Conservation (phyloP, 495 filamentous ascomycete genomes). For the Xylaria longipes region DNA sequence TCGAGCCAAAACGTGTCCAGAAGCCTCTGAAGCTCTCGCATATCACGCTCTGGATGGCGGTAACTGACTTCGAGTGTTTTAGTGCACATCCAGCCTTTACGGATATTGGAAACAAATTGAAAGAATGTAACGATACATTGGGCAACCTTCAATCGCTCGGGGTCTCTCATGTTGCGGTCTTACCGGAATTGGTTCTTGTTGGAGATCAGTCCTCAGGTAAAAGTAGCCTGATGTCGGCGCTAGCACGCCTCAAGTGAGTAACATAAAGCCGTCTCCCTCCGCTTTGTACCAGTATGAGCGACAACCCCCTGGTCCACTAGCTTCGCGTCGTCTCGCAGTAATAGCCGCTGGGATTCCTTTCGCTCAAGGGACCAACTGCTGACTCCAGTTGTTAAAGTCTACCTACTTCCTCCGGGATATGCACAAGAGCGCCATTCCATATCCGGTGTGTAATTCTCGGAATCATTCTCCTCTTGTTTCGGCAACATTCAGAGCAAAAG, state of each 20-base stretch:
- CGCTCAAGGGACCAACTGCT: background rate
- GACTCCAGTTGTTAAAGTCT: constrained; percentile 43
- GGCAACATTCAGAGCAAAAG: background rate
- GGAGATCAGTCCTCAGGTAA: constrained; percentile 83
- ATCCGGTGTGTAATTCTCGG: constrained; percentile 53
- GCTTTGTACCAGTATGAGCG: background rate
- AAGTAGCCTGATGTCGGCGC: constrained; percentile 74
- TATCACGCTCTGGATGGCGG: background rate
- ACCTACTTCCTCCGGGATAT: constrained; percentile 67
- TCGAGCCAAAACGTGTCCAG: background rate
- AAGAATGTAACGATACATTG: constrained; percentile 48
- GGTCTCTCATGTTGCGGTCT: constrained; percentile 56
- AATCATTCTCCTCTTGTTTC: background rate
- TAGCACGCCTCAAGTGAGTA: constrained; percentile 65
- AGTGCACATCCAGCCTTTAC: constrained; percentile 34
- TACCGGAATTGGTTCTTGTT: constrained; percentile 77
- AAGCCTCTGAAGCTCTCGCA: background rate
- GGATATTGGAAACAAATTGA: constrained; percentile 46
- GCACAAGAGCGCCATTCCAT: constrained; percentile 75
- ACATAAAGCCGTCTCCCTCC: background rate
- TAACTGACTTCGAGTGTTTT: background rate
- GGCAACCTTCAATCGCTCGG: constrained; percentile 47
- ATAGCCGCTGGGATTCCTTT: background rate
- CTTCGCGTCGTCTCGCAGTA: background rate
- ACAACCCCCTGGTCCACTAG: background rate